Conservation (phyloP, 176 grass and related monocot species). For the Pontederia crassipes region DNA sequence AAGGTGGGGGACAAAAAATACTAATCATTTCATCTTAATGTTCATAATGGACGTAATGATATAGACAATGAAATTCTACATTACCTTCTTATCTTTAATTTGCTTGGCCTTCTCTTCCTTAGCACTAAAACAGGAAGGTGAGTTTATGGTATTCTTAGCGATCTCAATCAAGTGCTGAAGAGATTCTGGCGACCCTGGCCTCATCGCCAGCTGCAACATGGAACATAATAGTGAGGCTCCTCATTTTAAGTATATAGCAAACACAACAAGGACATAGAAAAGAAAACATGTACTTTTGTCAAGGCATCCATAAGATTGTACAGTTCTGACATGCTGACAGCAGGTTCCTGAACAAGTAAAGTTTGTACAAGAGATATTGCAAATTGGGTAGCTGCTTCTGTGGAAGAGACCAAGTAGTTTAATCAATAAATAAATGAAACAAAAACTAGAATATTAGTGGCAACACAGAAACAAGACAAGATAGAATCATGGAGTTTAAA, state of each 20-base stretch:
- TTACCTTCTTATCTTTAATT: slow-evolving; percentile 59
- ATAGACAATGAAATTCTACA: too few relatives aligned
- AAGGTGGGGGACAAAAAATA: too few relatives aligned
- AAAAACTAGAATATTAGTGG: background rate
- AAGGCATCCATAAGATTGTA: slow-evolving; percentile 77
- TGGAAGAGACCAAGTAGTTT: slow-evolving; percentile 15
- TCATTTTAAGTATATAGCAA: background rate
- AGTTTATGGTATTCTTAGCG: slow-evolving; percentile 44
- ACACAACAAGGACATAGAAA: background rate
- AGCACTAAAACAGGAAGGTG: slow-evolving; percentile 20
- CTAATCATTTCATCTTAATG: too few relatives aligned
- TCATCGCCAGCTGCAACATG: slow-evolving; percentile 59
- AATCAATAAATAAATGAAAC: background rate
- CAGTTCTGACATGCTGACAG: slow-evolving; percentile 46
- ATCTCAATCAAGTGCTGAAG: slow-evolving; percentile 77
- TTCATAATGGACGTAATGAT: too few relatives aligned
- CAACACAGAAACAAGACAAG: too few relatives aligned
- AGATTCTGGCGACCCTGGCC: slow-evolving; percentile 75
- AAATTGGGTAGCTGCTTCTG: slow-evolving; percentile 79
- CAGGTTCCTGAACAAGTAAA: slow-evolving; percentile 71
- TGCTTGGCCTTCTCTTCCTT: slow-evolving; percentile 74
- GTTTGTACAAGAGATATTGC: slow-evolving; percentile 80
- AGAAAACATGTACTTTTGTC: slow-evolving; percentile 45
- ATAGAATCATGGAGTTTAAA: too few relatives aligned
- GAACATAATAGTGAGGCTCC: background rate